These are phyloP conservation scores for Globisporangium parvum DNA, from an alignment of 352 stramenopile genomes.

Conservation along the genomic window DNA sequence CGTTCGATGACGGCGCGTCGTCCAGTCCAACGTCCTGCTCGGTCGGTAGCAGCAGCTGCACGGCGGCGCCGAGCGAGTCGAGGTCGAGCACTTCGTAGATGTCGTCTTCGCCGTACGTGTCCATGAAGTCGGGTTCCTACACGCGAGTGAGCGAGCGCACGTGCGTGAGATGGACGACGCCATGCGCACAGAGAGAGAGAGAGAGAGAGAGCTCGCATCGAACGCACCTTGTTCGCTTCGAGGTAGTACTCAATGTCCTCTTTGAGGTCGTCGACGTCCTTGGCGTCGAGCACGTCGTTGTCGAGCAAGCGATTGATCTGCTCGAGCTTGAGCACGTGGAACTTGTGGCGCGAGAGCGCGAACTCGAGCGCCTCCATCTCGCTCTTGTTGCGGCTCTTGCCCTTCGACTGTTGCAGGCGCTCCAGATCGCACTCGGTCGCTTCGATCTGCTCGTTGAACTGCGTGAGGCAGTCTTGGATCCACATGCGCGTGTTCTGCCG, in stretches of 20 bases:
- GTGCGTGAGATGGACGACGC: background rate
- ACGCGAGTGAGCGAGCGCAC: background rate
- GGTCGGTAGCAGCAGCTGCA: conserved; percentile 63
- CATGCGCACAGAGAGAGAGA: background rate
- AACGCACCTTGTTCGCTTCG: conserved; percentile 77
- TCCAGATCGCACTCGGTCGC: conserved; percentile 78
- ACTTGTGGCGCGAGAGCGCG: conserved; percentile 91
- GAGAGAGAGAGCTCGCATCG: background rate
- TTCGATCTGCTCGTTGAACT: conserved; percentile 89
- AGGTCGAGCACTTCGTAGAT: conserved; percentile 96
- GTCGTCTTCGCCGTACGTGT: conserved; percentile 86
- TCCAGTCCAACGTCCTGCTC: conserved; percentile 71
- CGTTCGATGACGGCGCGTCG: conserved; percentile 22
- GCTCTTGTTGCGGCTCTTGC: conserved; percentile 93
- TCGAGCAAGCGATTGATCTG: conserved; percentile 97
- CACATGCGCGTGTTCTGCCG: conserved; percentile 75
- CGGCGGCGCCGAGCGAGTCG: conserved; percentile 78
- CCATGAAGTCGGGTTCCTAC: conserved; percentile 91
- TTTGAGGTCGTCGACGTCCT: conserved; percentile 93
- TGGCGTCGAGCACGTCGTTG: conserved; percentile 92
- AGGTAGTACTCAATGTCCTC: conserved; percentile 99
- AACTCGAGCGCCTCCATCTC: conserved; percentile 91
- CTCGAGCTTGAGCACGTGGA: conserved; percentile 97
- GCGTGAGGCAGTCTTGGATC: conserved; percentile 76
- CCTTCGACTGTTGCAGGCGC: conserved; percentile 80